phyloP scores from a whole-genome alignment of 2,329 filamentous ascomycete species.

The Fusarium albidum region DNA sequence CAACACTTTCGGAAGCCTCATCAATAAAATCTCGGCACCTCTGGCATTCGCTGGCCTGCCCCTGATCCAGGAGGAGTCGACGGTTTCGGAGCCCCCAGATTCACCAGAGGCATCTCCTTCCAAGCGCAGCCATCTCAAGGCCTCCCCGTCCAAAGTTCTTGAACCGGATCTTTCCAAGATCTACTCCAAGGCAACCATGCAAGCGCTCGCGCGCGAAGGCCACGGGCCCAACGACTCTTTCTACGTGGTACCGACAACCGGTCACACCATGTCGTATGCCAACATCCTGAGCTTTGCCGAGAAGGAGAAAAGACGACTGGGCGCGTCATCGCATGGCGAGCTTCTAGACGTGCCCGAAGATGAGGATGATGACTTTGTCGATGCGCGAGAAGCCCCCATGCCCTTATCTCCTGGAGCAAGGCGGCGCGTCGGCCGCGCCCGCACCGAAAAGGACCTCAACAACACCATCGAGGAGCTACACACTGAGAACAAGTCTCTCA shows the following conservation, averaged over 20 bases:
- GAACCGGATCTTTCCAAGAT: constrained; percentile 80
- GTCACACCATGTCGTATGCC: constrained; percentile 92
- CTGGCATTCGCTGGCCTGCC: constrained; percentile 93
- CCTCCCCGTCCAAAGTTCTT: constrained; percentile 39
- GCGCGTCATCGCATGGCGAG: constrained; percentile 58
- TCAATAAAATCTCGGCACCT: constrained; percentile 88
- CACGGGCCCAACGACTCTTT: constrained; percentile 78
- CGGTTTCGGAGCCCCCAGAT: constrained; percentile 41
- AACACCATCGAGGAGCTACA: constrained; percentile 89
- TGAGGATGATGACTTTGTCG: constrained; percentile 87
- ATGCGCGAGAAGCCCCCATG: constrained; percentile 75
- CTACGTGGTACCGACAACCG: constrained; percentile 92
- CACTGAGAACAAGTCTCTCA: constrained; percentile 86
- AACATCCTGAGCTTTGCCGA: constrained; percentile 80
- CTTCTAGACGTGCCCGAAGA: constrained; percentile 63
- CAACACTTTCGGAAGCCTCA: constrained; percentile 85
- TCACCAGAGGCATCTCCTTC: constrained; percentile 49
- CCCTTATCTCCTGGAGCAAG: constrained; percentile 53
- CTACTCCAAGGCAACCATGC: constrained; percentile 85
- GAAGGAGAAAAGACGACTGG: constrained; percentile 70
- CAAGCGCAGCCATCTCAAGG: constrained; percentile 49
- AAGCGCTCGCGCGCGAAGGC: constrained; percentile 76
- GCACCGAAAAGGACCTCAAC: constrained; percentile 54
- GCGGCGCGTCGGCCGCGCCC: constrained; percentile 51
- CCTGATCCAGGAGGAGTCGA: constrained; percentile 64